phyloP scores from a whole-genome alignment of 768 basidiomycete species.

The Hebeloma cylindrosporum region DNA sequence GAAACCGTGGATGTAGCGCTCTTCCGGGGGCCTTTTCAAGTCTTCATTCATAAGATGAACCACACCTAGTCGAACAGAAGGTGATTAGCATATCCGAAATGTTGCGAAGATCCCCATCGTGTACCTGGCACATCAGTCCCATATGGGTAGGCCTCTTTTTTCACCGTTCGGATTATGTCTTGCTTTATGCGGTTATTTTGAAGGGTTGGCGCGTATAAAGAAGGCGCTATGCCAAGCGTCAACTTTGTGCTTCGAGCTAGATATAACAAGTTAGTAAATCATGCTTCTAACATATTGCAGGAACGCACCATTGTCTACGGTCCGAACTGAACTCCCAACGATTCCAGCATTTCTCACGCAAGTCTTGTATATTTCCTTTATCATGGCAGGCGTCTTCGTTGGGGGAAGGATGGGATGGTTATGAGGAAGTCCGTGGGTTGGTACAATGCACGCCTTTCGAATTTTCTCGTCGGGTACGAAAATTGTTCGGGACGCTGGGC shows the following conservation, averaged over 20 bases:
- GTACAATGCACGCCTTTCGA: slow-evolving; percentile 12
- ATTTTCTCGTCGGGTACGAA: slow-evolving; percentile 12
- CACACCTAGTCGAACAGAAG: too few species aligned
- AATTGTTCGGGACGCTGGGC: slow-evolving; percentile 6
- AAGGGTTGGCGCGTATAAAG: slow-evolving; percentile 6
- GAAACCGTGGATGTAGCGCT: slow-evolving; percentile 20
- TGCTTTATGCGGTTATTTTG: slow-evolving; percentile 8
- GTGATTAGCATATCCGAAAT: too few species aligned
- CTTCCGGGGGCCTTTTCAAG: slow-evolving; percentile 26
- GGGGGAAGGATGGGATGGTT: slow-evolving; percentile 20
- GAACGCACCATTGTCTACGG: slow-evolving; percentile 16
- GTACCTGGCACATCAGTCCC: not conserved
- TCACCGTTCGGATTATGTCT: not conserved
- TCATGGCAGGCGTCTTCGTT: slow-evolving; percentile 10
- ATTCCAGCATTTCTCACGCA: slow-evolving; percentile 9
- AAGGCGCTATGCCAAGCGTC: not conserved
- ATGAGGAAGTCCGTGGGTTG: slow-evolving; percentile 8
- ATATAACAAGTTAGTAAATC: not conserved
- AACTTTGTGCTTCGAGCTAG: slow-evolving; percentile 8
- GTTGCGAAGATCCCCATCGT: too few species aligned
- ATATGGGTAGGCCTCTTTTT: not conserved
- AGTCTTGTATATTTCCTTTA: not conserved
- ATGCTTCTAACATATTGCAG: too few species aligned
- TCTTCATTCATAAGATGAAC: slow-evolving; percentile 23
- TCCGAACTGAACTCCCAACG: slow-evolving; percentile 14